A percentile compares a stretch with the other conserved stretches of the same genome.
phyloP scores from a whole-genome alignment of 139 green algal species.

The Auxenochlorella protothecoides region DNA sequence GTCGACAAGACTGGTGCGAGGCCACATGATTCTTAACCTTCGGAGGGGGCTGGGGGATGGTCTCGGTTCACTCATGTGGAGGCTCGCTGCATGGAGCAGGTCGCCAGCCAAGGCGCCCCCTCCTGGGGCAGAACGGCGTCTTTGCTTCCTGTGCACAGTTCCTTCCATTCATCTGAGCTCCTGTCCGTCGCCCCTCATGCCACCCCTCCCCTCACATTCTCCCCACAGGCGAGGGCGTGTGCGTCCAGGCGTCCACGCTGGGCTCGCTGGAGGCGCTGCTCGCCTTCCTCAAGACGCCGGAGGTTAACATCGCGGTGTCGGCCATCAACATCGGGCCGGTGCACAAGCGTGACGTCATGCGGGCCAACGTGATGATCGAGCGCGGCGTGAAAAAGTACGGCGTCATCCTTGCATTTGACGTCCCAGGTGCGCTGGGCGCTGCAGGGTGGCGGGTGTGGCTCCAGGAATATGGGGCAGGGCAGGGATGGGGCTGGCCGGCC shows the following conservation, averaged over 20 bases:
- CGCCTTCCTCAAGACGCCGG: conserved; percentile 77
- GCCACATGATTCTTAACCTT: too few species aligned
- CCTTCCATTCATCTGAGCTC: too few species aligned
- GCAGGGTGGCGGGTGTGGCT: background rate
- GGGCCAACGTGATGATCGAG: conserved; percentile 94
- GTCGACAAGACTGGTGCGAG: conserved; percentile 38
- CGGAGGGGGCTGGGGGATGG: background rate
- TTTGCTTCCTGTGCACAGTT: too few species aligned
- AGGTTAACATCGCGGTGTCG: conserved; percentile 76
- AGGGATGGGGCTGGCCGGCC: too few species aligned
- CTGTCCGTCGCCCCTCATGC: too few species aligned
- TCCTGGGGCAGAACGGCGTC: too few species aligned
- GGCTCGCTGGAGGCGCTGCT: conserved; percentile 97
- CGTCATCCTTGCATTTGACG: conserved; percentile 95
- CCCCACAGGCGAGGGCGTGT: conserved; percentile 77
- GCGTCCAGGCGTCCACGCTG: conserved; percentile 93
- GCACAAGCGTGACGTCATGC: conserved; percentile 88
- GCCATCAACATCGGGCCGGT: conserved; percentile 95
- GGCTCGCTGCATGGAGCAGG: too few species aligned
- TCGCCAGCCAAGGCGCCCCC: too few species aligned
- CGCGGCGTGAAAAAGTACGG: conserved; percentile 75
- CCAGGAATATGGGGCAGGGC: too few species aligned
- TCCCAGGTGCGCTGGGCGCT: conserved; percentile 29
- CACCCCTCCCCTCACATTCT: background rate
- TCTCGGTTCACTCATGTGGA: background rate